Conservation (phyloP, 495 filamentous ascomycete species). For the Xylaria bambusicola region DNA sequence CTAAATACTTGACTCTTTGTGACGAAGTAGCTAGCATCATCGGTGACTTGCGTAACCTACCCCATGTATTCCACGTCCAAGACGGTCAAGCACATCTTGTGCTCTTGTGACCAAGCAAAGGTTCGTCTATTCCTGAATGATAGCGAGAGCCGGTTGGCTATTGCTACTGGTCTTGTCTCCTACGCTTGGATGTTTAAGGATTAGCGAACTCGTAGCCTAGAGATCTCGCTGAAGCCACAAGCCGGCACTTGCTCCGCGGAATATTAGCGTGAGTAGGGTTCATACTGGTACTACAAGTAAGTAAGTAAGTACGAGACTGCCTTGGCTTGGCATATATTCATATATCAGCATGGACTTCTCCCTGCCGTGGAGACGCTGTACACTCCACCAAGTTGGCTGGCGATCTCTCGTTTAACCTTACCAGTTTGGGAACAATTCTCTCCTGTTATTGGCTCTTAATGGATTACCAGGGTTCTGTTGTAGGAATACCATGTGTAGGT, state of each 20-base stretch:
- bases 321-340: neutral
- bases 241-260: conserved; percentile 16
- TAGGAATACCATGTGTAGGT: too few relatives aligned
- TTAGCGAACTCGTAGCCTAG: neutral
- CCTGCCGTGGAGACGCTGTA: neutral
- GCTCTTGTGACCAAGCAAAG: too few relatives aligned
- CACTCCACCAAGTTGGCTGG: neutral
- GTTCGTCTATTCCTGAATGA: neutral
- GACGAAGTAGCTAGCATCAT: too few relatives aligned
- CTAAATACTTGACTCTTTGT: too few relatives aligned
- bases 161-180: neutral
- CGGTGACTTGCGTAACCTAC: too few relatives aligned
- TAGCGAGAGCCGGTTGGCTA: neutral
- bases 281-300: too few relatives aligned
- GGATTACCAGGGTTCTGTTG: neutral
- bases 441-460: conserved; percentile 1
- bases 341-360: neutral
- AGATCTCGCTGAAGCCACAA: conserved; percentile 5
- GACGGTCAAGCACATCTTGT: too few relatives aligned
- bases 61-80: too few relatives aligned
- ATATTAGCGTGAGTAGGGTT: too few relatives aligned
- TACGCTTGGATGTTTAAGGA: neutral
- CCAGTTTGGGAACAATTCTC: neutral
- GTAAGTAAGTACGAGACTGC: neutral
- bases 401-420: conserved; percentile 10